Percentiles rank a stretch among this genome's conserved stretches.
Conservation (phyloP, 306 rosid genomes). For the Vachellia pachyceras region DNA sequence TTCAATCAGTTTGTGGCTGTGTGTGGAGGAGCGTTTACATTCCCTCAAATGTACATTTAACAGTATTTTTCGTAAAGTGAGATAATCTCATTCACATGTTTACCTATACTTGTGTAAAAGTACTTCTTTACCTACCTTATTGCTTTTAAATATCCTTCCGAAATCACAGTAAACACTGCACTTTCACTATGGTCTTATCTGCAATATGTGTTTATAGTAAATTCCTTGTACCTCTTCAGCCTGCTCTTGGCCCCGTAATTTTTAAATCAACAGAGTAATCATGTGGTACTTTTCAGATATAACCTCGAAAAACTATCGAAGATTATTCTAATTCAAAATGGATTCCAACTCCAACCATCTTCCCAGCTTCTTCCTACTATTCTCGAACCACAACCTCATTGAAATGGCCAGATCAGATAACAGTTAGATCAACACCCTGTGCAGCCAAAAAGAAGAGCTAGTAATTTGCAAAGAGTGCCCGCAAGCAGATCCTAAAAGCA, state of each 20-base stretch:
- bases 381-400: neutral
- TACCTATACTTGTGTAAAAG: too few relatives aligned
- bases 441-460: slow-evolving; percentile 21
- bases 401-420: neutral
- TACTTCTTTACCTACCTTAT: too few relatives aligned
- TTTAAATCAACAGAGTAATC: neutral
- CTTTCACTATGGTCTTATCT: neutral
- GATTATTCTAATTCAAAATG: slow-evolving; percentile 12
- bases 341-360: neutral
- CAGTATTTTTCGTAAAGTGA: too few relatives aligned
- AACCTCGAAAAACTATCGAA: neutral
- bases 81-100: too few relatives aligned
- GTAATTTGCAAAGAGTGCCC: neutral
- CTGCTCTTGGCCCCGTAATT: neutral
- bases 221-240: neutral
- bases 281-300: neutral
- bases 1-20: neutral
- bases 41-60: too few relatives aligned
- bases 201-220: neutral
- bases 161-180: neutral
- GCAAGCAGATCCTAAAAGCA: slow-evolving; percentile 4
- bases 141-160: neutral
- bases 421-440: neutral
- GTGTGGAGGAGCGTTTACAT: too few relatives aligned
- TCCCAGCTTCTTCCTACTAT: neutral